Evolutionary conservation across 768 basidiomycete species (phyloP).

Genomic region (Leccinum imitatum): DNA sequence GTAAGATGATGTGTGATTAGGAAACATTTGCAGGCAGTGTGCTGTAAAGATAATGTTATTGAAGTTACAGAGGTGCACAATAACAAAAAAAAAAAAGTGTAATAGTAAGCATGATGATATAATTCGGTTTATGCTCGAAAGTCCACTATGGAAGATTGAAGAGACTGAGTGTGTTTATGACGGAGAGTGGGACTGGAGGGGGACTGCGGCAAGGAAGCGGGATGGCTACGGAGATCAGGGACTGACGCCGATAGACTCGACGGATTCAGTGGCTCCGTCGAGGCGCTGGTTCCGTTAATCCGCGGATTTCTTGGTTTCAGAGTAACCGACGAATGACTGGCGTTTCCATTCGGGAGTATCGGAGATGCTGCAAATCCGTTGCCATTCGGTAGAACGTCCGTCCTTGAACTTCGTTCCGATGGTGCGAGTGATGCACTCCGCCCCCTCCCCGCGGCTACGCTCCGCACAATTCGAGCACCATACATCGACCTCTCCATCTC

Average conservation of each 20-base stretch:
- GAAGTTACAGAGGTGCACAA: slow-evolving; percentile 24
- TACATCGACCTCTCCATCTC: slow-evolving; percentile 25
- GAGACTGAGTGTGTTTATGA: slow-evolving; percentile 12
- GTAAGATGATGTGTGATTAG: neutral
- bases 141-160: slow-evolving; percentile 19
- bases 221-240: slow-evolving; percentile 26
- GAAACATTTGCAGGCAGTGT: slow-evolving; percentile 5
- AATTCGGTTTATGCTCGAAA: slow-evolving; percentile 26
- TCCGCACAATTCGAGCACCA: slow-evolving; percentile 55
- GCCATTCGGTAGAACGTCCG: slow-evolving; percentile 13
- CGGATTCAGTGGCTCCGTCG: slow-evolving; percentile 10
- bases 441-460: slow-evolving; percentile 48
- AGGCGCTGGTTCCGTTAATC: slow-evolving; percentile 5
- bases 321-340: slow-evolving; percentile 20
- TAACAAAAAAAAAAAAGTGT: slow-evolving; percentile 18
- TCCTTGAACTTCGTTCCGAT: slow-evolving; percentile 29
- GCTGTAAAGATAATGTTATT: slow-evolving; percentile 6
- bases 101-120: slow-evolving; percentile 19
- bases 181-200: slow-evolving; percentile 14
- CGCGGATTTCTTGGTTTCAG: slow-evolving; percentile 21
- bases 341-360: slow-evolving; percentile 26
- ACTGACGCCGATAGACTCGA: slow-evolving; percentile 24
- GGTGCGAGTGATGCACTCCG: slow-evolving; percentile 39
- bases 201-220: slow-evolving; percentile 10
- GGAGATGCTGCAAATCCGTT: slow-evolving; percentile 9